These are phyloP conservation scores for Daldinia grandis DNA, from an alignment of 495 filamentous ascomycete genomes.

Conservation along the genomic window DNA sequence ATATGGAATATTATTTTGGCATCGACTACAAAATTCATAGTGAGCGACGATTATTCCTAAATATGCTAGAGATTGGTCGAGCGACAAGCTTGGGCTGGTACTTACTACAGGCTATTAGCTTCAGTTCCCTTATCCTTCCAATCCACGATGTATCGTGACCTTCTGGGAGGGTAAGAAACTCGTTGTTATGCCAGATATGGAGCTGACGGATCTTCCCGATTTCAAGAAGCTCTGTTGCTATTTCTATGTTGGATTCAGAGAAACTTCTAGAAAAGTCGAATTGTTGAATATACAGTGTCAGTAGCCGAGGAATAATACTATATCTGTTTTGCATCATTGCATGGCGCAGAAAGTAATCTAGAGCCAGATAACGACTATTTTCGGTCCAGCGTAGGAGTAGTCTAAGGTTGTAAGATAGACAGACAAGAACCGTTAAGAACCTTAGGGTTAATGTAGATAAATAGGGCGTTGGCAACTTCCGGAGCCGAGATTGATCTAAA, in stretches of 20 bases:
- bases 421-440: constrained; percentile 14
- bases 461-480: background rate
- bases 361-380: background rate
- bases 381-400: constrained; percentile 12
- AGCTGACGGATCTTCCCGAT: constrained; percentile 9
- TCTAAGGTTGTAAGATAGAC: constrained; percentile 3
- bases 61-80: background rate
- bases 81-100: background rate
- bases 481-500: background rate
- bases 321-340: background rate
- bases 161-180: background rate
- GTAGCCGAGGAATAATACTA: background rate
- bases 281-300: constrained; percentile 15
- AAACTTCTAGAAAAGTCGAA: background rate
- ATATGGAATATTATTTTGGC: constrained; percentile 2
- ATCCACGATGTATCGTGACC: background rate
- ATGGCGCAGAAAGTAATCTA: background rate
- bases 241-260: background rate
- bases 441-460: background rate
- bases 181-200: constrained; percentile 5
- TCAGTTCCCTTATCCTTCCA: constrained; percentile 5
- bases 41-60: background rate
- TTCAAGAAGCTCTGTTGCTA: background rate
- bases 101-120: constrained; percentile 19
- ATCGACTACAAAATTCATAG: constrained; percentile 1